Conservation (phyloP, 768 basidiomycete genomes). For the Paxillus rubicundulus region DNA sequence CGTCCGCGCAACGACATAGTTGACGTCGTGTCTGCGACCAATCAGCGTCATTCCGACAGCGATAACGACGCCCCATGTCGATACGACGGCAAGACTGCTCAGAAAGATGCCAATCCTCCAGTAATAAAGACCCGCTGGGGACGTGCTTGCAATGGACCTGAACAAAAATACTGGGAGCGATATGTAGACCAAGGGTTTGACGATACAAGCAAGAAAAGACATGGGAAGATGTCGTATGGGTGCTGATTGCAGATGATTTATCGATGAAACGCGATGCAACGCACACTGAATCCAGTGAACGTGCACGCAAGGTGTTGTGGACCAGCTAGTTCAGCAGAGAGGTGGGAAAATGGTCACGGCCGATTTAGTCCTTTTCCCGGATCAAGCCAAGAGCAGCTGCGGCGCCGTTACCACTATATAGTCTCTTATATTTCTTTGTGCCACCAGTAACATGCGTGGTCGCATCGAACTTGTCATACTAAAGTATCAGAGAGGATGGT, state of each 20-base stretch:
- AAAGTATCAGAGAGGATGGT: too few relatives aligned
- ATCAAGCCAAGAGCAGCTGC: not conserved
- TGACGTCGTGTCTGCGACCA: conserved; percentile 75
- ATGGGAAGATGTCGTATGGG: conserved; percentile 37
- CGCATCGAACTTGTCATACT: too few relatives aligned
- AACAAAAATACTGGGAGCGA: conserved; percentile 70
- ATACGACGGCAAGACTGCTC: conserved; percentile 65
- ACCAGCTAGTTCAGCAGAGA: conserved; percentile 22
- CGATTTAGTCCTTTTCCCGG: conserved; percentile 4
- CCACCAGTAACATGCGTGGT: too few relatives aligned
- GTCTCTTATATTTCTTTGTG: too few relatives aligned
- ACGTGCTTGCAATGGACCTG: conserved; percentile 54
- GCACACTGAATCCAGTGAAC: conserved; percentile 27
- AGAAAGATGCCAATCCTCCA: conserved; percentile 71
- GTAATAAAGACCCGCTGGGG: conserved; percentile 65
- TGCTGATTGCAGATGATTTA: conserved; percentile 11
- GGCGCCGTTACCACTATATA: too few relatives aligned
- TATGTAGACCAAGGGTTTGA: conserved; percentile 74
- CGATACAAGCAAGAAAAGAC: conserved; percentile 57
- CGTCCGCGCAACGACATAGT: conserved; percentile 75
- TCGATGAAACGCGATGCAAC: conserved; percentile 12
- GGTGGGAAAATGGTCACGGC: conserved; percentile 27
- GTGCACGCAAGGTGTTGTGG: conserved; percentile 13
- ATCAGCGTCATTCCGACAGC: conserved; percentile 63
- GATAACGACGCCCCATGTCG: conserved; percentile 68